These are phyloP conservation scores for Vanrija pseudolonga DNA, from an alignment of 1,284 basidiomycete genomes.

Conservation along the genomic window DNA sequence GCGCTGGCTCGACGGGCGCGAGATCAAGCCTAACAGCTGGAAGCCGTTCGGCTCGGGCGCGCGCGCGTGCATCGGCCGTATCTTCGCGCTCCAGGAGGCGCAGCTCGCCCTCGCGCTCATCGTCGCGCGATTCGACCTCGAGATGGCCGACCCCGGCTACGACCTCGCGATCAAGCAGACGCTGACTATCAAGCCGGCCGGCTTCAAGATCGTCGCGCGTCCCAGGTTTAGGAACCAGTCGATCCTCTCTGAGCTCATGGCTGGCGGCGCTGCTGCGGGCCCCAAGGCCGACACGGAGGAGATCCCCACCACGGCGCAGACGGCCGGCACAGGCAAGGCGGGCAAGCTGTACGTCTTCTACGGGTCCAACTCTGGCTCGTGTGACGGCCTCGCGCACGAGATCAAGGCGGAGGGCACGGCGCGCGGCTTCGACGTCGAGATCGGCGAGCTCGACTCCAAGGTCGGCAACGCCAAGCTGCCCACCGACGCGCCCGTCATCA, in stretches of 20 bases:
- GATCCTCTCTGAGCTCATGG: constrained; percentile 14
- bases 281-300: neutral
- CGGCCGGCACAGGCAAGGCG: neutral
- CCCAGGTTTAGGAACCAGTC: constrained; percentile 36
- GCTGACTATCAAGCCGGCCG: constrained; percentile 55
- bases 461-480: constrained; percentile 49
- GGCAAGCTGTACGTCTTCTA: constrained; percentile 13
- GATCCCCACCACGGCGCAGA: neutral
- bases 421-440: constrained; percentile 51
- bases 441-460: constrained; percentile 53
- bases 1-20: constrained; percentile 55
- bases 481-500: constrained; percentile 54
- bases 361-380: constrained; percentile 55
- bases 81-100: constrained; percentile 56
- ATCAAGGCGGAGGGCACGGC: constrained; percentile 50
- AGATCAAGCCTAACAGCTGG: constrained; percentile 45
- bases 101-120: constrained; percentile 50
- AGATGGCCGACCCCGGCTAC: constrained; percentile 52
- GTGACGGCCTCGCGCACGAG: constrained; percentile 55
- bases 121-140: constrained; percentile 54
- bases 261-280: neutral
- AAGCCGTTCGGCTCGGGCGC: constrained; percentile 35
- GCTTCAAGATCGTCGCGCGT: constrained; percentile 51
- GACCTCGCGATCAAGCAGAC: constrained; percentile 53
- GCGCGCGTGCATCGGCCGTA: constrained; percentile 47